Evolutionary conservation across 352 stramenopile species (phyloP), one percentile per base, ranked within the genome.

Genomic region (Thalassiosira livingstoniorum): DNA sequence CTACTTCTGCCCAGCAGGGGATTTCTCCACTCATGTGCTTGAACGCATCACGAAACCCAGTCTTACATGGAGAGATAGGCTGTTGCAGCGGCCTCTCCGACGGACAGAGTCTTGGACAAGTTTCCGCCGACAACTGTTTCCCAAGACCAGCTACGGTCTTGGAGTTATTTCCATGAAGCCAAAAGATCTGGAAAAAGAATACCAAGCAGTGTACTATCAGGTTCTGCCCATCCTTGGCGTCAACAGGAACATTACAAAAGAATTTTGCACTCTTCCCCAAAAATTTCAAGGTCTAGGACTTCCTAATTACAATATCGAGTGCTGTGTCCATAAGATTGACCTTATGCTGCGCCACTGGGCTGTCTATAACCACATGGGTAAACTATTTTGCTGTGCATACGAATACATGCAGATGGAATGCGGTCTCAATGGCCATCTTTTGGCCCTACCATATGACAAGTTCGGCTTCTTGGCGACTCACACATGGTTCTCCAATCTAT

Each of bases 261-360:
- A 66, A 23, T 72, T 11, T 13, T 23, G 60, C 2, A 73, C 47
- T 11, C 47, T 80, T 7, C 62, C 72, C 4, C 1, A n/a, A 1
- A n/a, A 18, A 31, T 82, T 63, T 32, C 74, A 82, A 65, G 65
- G 74, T 3, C 64, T 82, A 1, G 74, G 43, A 1, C 43, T 82
- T 0, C 55, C 64, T n/a, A 76, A 76, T 54, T 42, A 39, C 11
- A 60, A 65, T n/a, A 35, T 82, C 2, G 64, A 77, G 15, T 34
- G 35, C 34, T 35, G 72, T n/a, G 29, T 18, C 13, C 3, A 29
- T 7, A 65, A 60, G 47, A 58, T 80, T 0, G 7, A 39, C 11
- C 39, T 39, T 15, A 1, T 80, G 11, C n/a, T 57, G 39, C 2
- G 31, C 10, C 23, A 68, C 47, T 80, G 60, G 61, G 51, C 4